Base-by-base conservation (phyloP, 495 filamentous ascomycete genomes). In the Aspergillus steynii region DNA sequence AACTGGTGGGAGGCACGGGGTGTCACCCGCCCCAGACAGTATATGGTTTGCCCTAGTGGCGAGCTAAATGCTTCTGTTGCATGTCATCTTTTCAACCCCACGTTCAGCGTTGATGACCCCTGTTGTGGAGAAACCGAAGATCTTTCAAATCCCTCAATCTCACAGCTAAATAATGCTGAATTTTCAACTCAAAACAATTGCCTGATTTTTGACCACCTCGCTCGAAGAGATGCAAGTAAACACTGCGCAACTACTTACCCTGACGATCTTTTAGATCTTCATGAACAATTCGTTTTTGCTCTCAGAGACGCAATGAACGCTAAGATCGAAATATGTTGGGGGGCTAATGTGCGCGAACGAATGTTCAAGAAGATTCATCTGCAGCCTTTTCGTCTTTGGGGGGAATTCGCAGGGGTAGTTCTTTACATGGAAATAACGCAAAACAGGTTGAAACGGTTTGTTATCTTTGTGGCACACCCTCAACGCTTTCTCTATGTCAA, bases 271-370 rank as follows among this genome's bases (percentile, higher is more conserved):
- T 25, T 7, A 8, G 25, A 51, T 31, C 3, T 32, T 10, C 56
- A 58, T 28, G 47, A 51, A 3, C 29, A 37, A 1, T 58, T 58
- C 14, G 10, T 58, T 2, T 25, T 6, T 27, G 26, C 10, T 20
- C 27, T 58, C 5, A 10, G 56, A 28, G 29, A 25, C 3, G 20
- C 12, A 4, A 58, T 58, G 56, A 6, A 47, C 8, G 56, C 56
- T 15, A 42, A 8, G 15, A 29, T 58, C 1, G 56, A 50, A 25
- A 58, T 58, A 4, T 58, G 56, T 29, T 58, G 56, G 56, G 56
- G 56, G 1, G 42, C 48, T 6, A 28, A 25, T 50, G 48, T 50
- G 2, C 48, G 48, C 3, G 10, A 50, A 10, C 48, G 48, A 1
- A 25, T 50, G 48, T 25, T 50, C 4, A 50, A 50, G 48, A 50